Evolutionary conservation across 768 basidiomycete genomes (phyloP), one percentile per base, ranked within the genome.

Genomic region (Mycena capillaripes): DNA sequence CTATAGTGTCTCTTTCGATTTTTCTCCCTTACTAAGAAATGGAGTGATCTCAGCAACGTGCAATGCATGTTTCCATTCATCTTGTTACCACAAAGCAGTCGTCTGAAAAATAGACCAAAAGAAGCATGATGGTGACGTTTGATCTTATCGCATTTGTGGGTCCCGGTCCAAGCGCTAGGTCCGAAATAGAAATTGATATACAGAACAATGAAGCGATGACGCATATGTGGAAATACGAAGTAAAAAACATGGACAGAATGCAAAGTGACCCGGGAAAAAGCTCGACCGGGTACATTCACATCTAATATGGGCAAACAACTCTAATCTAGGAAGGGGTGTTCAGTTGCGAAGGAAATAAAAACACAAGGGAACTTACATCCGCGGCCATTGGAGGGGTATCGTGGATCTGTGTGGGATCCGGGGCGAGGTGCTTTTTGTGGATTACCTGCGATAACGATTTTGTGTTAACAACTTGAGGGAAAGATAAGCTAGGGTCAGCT

Each of bases 101-200:
- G 38, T 10, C 38, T 11, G 38, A 38, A 16, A 38, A 48, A 48
- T 23, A 48, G 46, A 48, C 23, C 16, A 27, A 50, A 23, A 29
- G 52, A 53, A 53, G 52, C 27, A 11, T 48, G 52, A 53, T 17
- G 2, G 21, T 25, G 10, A 16, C 34, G 56, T 36, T 21, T 21
- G 16, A 58, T 58, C 56, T 58, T 38, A 25, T 58, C 56, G 36
- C 56, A 58, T 58, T 58, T 58, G 56, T 58, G 56, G 56, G 56
- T 58, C 56, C 53, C 34, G 21, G 69, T 70, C 69, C 48, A 70
- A 70, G 69, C 69, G 69, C 19, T 58, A 40, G 17, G 9, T 70
- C 63, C 56, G 48, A 64, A 70, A 65, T 64, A 59, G 62, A 48
- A 69, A 64, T 70, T 70, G 69, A 70, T 70, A 64, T 62, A 63